Base-by-base conservation (phyloP, 2,329 filamentous ascomycete species). In the Colletotrichum orbiculare region DNA sequence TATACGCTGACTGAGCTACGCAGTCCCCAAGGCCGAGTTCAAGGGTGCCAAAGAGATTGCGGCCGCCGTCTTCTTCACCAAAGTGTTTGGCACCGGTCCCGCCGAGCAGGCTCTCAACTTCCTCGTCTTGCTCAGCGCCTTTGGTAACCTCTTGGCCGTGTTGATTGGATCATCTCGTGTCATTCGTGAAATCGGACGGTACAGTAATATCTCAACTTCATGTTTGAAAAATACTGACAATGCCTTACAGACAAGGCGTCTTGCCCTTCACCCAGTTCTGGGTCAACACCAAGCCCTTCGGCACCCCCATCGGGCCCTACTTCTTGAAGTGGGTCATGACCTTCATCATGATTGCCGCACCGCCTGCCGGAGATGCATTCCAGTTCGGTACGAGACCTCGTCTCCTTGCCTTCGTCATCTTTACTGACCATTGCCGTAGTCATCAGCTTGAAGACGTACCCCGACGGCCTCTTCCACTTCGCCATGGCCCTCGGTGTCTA, bases 341-440 rank as follows among this genome's bases (percentile, higher is more conserved):
- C 0, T 71, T 86, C 2, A 69, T 89, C 47, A 87, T 89, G 84
- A 89, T 89, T 38, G 71, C 86, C 0, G 86, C 83, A 0, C 82
- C 86, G 0, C 87, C 88, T 0, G 85, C 86, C 0, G 87, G 88
- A 2, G 87, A 90, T 71, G 88, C 88, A 0, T 90, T 90, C 73
- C 83, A 85, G 64, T 89, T 89, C 69, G 78, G 83, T 84, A 1
- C 17, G 55, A 34, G 13, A 38, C 6, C 1, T 12, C 4, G 3
- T 15, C 4, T 0, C 8, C 6, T 8, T 1, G 12, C 2, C 2
- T 2, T 6, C 2, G 6, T 3, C 8, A 3, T 7, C 5, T 7
- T 17, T 6, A 8, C 55, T 64, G 10, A 64, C 25, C 17, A n/a
- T 2, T 15, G 6, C 11, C 12, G 25, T 25, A 85, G 86, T 90